Percentiles rank a stretch among this genome's conserved stretches.
Evolutionary conservation across 176 grass and related monocot genomes (phyloP).

Genomic region (Rhynchospora pubera): DNA sequence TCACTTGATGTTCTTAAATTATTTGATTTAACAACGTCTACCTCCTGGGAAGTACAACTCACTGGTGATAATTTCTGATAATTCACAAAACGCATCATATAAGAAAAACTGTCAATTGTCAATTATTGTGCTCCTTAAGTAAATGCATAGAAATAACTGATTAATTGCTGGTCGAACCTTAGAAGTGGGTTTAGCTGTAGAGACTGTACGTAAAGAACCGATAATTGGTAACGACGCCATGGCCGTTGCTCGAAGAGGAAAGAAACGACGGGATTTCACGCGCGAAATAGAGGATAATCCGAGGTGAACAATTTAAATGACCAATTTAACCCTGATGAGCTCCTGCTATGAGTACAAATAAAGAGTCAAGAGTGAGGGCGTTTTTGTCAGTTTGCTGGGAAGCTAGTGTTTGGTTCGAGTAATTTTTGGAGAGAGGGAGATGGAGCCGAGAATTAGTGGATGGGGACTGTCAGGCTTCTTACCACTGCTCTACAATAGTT

Average conservation of each 20-base stretch:
- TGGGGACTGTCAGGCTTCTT: neutral
- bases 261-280: neutral
- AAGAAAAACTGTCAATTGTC: neutral
- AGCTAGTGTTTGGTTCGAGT: conserved; percentile 29
- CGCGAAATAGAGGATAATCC: conserved; percentile 20
- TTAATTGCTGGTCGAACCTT: conserved; percentile 1
- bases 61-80: neutral
- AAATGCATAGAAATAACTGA: neutral
- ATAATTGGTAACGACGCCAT: conserved; percentile 10
- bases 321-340: conserved; percentile 1
- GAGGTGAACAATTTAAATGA: neutral
- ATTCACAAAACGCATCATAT: neutral
- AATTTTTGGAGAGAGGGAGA: conserved; percentile 7
- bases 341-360: neutral
- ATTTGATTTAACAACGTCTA: neutral
- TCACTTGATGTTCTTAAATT: conserved; percentile 6
- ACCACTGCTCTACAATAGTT: neutral
- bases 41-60: neutral
- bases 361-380: neutral
- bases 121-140: too few species aligned
- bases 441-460: neutral
- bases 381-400: neutral
- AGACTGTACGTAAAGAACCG: neutral
- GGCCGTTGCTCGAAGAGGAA: neutral
- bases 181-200: neutral